Base-by-base conservation (phyloP, 2,329 filamentous ascomycete genomes). In the Stagonosporopsis vannaccii region DNA sequence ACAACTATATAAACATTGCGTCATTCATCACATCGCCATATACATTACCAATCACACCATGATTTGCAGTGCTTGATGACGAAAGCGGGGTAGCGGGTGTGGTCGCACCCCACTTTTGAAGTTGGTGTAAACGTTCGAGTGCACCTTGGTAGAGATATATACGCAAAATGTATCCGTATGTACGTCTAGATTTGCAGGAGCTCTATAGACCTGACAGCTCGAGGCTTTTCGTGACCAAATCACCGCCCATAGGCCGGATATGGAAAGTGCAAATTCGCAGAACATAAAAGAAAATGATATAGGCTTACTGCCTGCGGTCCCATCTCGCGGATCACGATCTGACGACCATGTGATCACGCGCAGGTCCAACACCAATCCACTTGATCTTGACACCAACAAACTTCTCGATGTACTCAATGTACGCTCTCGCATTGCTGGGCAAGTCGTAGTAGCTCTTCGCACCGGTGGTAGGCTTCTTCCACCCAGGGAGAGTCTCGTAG, bases 401-500 rank as follows among this genome's bases (percentile, higher is more conserved):
- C 61, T 85, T 76, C 79, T 91, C 87, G 58, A 90, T 88, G 72
- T 81, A 88, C 71, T 85, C 81, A 52, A 91, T 79, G 67, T 91
- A 92, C 40, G 83, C 83, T 56, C 83, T 81, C 19, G 88, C 88
- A 67, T 87, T 80, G 68, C 79, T 77, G 6, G 89, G 89, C 37
- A 92, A 78, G 28, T 88, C 85, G 39, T 84, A 81, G 69, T 81
- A 92, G 58, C 77, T 82, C 73, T 82, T 86, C 48, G 81, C 79
- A 43, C 83, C 81, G 6, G 85, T 86, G 0, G 86, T 92, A 32
- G 83, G 79, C 69, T 80, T 81, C 69, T 89, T 82, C 90, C 89
- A 92, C 43, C 90, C 90, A 17, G 84, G 81, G 56, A 92, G 75
- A 49, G 87, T 88, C 66, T 86, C 81, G 76, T 92, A 92, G 33